These are phyloP conservation scores for Trichomonas tenax DNA, from an alignment of 208 protist genomes.

Conservation along the genomic window DNA sequence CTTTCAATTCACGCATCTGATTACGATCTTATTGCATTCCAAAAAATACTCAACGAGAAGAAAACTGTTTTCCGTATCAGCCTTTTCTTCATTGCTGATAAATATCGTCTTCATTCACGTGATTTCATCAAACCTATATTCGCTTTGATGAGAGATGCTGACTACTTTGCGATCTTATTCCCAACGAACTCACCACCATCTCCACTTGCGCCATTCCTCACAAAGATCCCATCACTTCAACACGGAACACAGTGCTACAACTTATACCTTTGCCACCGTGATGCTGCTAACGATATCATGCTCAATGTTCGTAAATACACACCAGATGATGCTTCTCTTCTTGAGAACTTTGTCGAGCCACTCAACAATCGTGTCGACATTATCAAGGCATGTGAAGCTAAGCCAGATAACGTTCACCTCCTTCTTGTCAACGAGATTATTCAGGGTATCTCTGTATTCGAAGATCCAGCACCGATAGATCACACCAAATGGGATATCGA, in stretches of 20 bases:
- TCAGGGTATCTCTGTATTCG: background rate
- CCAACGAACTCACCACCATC: constrained; percentile 1
- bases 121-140: constrained; percentile 15
- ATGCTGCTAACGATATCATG: background rate
- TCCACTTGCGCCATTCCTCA: background rate
- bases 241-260: background rate
- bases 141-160: background rate
- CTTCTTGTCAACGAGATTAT: background rate
- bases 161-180: background rate
- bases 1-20: background rate
- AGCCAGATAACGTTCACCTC: background rate
- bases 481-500: constrained; percentile 9
- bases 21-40: background rate
- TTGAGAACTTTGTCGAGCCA: background rate
- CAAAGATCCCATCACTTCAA: background rate
- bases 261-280: background rate
- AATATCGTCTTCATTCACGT: constrained; percentile 3
- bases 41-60: background rate
- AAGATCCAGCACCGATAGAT: background rate
- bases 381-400: background rate
- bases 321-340: background rate
- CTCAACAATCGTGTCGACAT: background rate
- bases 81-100: constrained; percentile 1
- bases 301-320: background rate
- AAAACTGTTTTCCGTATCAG: background rate